Conservation (phyloP, 495 filamentous ascomycete species). For the Penicillium pancosmium region DNA sequence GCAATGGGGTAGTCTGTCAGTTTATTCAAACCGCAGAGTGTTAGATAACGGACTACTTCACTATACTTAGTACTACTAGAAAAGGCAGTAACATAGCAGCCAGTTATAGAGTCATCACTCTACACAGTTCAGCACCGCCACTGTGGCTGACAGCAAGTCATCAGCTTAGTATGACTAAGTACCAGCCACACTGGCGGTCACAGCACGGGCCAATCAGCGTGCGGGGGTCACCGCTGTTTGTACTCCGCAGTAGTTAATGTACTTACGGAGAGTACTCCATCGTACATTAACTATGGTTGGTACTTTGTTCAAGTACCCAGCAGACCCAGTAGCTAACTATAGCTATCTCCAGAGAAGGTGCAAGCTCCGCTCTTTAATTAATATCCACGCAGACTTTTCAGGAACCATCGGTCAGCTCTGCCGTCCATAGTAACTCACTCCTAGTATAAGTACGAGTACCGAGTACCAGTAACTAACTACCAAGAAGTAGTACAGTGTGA, state of each 20-base stretch:
- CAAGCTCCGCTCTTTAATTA: not conserved
- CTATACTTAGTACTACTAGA: too few species aligned
- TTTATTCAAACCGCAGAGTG: too few species aligned
- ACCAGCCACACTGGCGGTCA: constrained; percentile 46
- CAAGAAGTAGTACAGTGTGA: not conserved
- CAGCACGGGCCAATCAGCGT: constrained; percentile 29
- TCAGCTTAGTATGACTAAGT: not conserved
- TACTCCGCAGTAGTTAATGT: too few species aligned
- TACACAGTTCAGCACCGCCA: constrained; percentile 13
- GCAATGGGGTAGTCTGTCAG: not conserved
- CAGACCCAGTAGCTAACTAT: not conserved
- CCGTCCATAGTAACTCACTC: not conserved
- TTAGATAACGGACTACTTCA: too few species aligned
- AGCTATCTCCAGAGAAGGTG: not conserved
- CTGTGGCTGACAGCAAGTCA: constrained; percentile 4
- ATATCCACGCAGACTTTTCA: not conserved
- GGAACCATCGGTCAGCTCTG: not conserved
- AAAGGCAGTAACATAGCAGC: too few species aligned
- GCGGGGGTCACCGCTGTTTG: constrained; percentile 40
- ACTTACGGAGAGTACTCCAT: too few species aligned
- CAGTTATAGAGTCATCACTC: not conserved
- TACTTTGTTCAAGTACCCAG: too few species aligned
- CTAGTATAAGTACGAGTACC: not conserved
- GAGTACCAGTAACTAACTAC: too few species aligned
- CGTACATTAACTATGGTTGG: too few species aligned